Conservation (phyloP, 768 basidiomycete genomes). For the Leccinum incarnatum region DNA sequence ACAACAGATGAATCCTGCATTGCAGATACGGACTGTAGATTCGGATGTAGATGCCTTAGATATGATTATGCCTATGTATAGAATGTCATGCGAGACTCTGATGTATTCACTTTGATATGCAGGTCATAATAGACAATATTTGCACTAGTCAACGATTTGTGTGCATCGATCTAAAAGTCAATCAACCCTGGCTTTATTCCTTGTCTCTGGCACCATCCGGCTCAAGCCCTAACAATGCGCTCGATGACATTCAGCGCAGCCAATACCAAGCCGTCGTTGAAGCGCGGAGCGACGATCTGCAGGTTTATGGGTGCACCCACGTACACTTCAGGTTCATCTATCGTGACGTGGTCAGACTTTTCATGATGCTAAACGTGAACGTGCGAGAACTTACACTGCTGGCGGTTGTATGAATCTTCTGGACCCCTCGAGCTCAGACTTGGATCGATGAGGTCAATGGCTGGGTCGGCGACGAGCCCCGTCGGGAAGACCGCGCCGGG, state of each 20-base stretch:
- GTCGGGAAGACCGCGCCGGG: constrained; percentile 45
- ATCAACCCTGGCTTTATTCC: background rate
- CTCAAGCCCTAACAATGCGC: constrained; percentile 21
- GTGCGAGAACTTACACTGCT: constrained; percentile 14
- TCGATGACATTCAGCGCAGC: constrained; percentile 26
- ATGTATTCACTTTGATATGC: background rate
- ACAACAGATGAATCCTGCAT: background rate
- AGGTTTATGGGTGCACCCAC: constrained; percentile 18
- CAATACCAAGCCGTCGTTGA: constrained; percentile 28
- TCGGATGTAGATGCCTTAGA: background rate
- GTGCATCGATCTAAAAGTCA: background rate
- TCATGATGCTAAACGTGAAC: background rate
- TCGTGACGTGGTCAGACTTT: constrained; percentile 1
- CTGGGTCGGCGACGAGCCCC: constrained; percentile 32
- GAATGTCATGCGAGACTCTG: background rate
- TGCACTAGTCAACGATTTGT: background rate
- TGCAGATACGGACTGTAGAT: background rate
- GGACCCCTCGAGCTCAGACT: background rate
- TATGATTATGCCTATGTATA: background rate
- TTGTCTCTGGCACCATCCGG: background rate
- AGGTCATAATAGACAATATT: background rate
- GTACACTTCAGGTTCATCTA: constrained; percentile 23
- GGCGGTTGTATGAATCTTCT: constrained; percentile 20
- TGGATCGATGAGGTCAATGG: constrained; percentile 19
- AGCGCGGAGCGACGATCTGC: constrained; percentile 25